Conservation (phyloP, 371 early-diverging fungal species). For the Basidiobolus meristosporus region DNA sequence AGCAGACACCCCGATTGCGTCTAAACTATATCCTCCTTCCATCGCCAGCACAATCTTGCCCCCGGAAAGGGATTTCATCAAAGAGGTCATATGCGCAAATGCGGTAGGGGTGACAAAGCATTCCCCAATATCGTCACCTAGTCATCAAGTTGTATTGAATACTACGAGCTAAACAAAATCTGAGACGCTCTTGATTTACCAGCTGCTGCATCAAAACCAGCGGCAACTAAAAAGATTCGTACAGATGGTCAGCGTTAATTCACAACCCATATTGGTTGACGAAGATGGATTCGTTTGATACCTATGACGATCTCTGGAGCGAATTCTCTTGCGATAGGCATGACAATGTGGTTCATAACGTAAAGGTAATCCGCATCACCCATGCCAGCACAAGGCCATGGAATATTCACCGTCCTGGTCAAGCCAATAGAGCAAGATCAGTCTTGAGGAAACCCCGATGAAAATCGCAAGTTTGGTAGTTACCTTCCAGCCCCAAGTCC, state of each 20-base stretch:
- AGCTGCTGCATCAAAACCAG: conserved; percentile 82
- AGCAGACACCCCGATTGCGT: conserved; percentile 50
- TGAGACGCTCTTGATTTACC: no score
- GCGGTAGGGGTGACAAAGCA: conserved; percentile 66
- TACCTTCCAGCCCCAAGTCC: conserved; percentile 42
- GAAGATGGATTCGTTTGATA: conserved; percentile 6
- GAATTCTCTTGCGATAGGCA: conserved; percentile 73
- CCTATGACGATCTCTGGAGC: conserved; percentile 63
- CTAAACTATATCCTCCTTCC: conserved; percentile 50
- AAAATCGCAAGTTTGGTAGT: conserved; percentile 3
- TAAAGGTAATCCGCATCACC: conserved; percentile 74
- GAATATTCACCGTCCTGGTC: conserved; percentile 64
- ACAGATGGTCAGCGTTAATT: not conserved
- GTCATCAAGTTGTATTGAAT: not conserved
- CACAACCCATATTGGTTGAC: not conserved
- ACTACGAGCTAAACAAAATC: not conserved
- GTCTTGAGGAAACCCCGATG: not conserved
- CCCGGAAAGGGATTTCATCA: conserved; percentile 42
- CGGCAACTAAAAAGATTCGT: conserved; percentile 26
- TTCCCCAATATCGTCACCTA: conserved; percentile 67
- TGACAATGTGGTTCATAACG: conserved; percentile 50
- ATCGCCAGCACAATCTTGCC: conserved; percentile 59
- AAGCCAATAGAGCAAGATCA: not conserved
- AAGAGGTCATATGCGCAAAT: conserved; percentile 70
- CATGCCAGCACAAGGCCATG: conserved; percentile 62